Evolutionary conservation across 768 basidiomycete genomes (phyloP), one percentile per base, ranked within the genome.

Genomic region (Phaeolepiota aurea): DNA sequence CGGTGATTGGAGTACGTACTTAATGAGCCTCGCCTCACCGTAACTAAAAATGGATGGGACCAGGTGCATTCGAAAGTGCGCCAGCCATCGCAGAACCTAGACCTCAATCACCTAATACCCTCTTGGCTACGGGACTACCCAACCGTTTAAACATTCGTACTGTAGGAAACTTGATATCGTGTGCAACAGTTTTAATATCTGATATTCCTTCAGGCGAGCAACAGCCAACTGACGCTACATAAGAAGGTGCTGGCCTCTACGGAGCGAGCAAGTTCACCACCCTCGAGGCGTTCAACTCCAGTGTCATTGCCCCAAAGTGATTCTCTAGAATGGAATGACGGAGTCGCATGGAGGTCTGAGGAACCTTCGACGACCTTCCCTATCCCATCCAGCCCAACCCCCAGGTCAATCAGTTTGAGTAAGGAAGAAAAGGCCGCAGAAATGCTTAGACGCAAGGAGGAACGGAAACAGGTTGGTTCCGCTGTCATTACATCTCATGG

Each of bases 391-490:
- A 49, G 54, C 19, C 64, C 68, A 41, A 36, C 54, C n/a, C 41
- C 61, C 2, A 49, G 54, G 18, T 64, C 68, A 41, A 60, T 73
- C 19, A 59, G 57, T 1, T 68, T 90, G 72, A 73, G 76, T 19
- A 96, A 91, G 58, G 94, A 96, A 58, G 91, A 93, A 50, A 94
- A 87, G 59, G 87, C 87, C 1, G 80, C 79, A n/a, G 90, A 96
- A 65, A 84, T 97, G 80, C 85, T 84, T 5, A 69, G 84, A 47
- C 70, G 92, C 44, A 85, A 93, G 54, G 93, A 97, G 57, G 94
- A 97, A 57, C 67, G 94, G 33, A 91, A 85, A 57, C 79, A 88
- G 68, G 89, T 89, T 40, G 14, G 75, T 61, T 13, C 21, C 21
- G 31, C 12, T 41, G 32, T 32, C 37, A 3, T 16, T 12, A 14